Base-by-base conservation (phyloP, 352 stramenopile species). In the Phytophthora fragariae region DNA sequence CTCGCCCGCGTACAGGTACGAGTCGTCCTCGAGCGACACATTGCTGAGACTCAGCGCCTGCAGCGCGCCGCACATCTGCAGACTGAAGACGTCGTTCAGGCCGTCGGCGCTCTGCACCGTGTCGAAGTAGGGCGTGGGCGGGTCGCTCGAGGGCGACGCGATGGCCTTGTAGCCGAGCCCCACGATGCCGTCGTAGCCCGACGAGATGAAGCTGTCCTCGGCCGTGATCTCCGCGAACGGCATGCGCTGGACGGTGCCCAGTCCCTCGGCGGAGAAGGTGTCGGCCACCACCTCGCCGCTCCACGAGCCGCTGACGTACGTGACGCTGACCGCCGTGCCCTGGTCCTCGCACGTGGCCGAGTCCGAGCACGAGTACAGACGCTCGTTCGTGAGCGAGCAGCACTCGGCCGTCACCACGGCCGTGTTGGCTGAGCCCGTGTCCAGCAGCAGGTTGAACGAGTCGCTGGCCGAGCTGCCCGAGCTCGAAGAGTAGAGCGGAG, bases 391-490 rank as follows among this genome's bases (percentile, higher is more conserved):
- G 39, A 81, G 47, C 15, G 80, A 83, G 75, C 89, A 96, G 78
- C 89, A 96, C 52, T 92, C 80, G 7, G 84, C 81, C 19, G 89
- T 92, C 60, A 92, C 89, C 15, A 94, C 82, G 4, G 89, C 89
- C 33, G 84, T 92, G 73, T 96, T 96, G 41, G 87, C 85, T 21
- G 87, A 94, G 21, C 89, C 87, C 46, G 87, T 96, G 78, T 96
- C 89, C 12, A 96, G 19, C 33, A 96, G 64, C 39, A 96, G 62
- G 57, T 87, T 89, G 58, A 92, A 96, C 15, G 81, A 70, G 35
- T 90, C 83, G 6, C 77, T 75, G 54, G 68, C 72, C 24, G 69
- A 72, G 44, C 53, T 78, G 35, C 68, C 62, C 12, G 71, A 79
- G 33, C 72, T 67, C 9, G 72, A 74, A 35, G 79, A 77, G 59